Conservation (phyloP, 1,139 yeast genomes). For the Pichia sp. region DNA sequence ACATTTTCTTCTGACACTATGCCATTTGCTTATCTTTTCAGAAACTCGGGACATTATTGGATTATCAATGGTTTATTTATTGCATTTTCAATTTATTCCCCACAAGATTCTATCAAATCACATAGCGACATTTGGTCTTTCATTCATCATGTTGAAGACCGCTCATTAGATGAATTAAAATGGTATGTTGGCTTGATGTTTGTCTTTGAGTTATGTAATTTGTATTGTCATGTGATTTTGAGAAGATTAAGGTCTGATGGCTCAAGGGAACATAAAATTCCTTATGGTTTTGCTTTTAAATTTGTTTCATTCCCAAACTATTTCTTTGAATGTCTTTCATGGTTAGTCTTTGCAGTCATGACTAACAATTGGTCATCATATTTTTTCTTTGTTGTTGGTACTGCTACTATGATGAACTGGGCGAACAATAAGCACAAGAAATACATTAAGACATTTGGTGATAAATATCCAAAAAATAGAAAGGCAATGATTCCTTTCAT, state of each 20-base stretch:
- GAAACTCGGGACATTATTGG: conserved; percentile 91
- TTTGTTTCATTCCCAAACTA: conserved; percentile 63
- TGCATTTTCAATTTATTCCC: conserved; percentile 65
- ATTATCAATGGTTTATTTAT: conserved; percentile 70
- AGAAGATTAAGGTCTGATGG: conserved; percentile 49
- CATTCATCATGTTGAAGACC: conserved; percentile 32
- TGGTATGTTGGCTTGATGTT: conserved; percentile 46
- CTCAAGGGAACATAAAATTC: conserved; percentile 44
- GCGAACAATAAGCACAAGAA: conserved; percentile 66
- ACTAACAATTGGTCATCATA: conserved; percentile 75
- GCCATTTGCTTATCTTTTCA: conserved; percentile 83
- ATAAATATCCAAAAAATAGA: conserved; percentile 65
- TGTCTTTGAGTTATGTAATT: conserved; percentile 66
- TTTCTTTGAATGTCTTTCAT: conserved; percentile 73
- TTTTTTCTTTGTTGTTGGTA: conserved; percentile 62
- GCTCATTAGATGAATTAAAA: conserved; percentile 22
- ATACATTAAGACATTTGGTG: conserved; percentile 65
- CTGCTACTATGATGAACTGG: conserved; percentile 77
- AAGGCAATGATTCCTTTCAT: conserved; percentile 59
- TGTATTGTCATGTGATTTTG: conserved; percentile 57
- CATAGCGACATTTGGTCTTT: conserved; percentile 16
- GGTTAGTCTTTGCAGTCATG: conserved; percentile 64
- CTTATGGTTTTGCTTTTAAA: conserved; percentile 38
- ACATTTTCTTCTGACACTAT: conserved; percentile 80
- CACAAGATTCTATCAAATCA: conserved; percentile 27